Conservation (phyloP, 1,284 basidiomycete species). For the Boletellus deceptivus region DNA sequence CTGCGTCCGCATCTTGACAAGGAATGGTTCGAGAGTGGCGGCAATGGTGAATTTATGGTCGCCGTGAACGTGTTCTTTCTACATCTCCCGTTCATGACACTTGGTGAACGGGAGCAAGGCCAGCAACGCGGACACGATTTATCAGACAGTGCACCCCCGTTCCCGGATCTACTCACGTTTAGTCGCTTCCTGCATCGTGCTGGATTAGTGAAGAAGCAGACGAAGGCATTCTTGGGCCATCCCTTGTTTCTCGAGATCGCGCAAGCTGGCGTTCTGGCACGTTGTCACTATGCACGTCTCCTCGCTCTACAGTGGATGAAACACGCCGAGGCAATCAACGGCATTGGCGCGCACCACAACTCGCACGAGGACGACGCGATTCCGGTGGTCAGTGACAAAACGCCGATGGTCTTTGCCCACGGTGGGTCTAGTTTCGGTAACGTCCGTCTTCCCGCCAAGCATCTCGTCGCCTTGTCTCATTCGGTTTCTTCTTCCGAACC, state of each 20-base stretch:
- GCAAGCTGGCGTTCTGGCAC: conserved; percentile 35
- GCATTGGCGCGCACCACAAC: background rate
- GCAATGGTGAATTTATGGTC: conserved; percentile 42
- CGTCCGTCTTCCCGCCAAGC: conserved; percentile 1
- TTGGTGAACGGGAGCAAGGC: background rate
- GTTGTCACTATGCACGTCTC: conserved; percentile 24
- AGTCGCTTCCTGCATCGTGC: conserved; percentile 1
- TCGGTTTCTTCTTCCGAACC: background rate
- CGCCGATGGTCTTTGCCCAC: background rate
- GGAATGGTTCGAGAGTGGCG: conserved; percentile 47
- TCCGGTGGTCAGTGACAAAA: background rate
- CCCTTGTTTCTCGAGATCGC: conserved; percentile 36
- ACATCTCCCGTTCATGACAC: conserved; percentile 13
- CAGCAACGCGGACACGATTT: background rate
- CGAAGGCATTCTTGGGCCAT: conserved; percentile 36
- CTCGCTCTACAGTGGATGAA: background rate
- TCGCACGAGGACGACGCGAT: background rate
- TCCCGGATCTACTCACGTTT: conserved; percentile 41
- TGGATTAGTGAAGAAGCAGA: conserved; percentile 37
- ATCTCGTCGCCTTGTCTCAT: no score
- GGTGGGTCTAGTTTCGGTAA: conserved; percentile 12
- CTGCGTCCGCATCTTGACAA: conserved; percentile 50
- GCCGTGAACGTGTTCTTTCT: conserved; percentile 46
- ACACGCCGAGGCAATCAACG: background rate
- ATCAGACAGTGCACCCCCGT: conserved; percentile 38